These are phyloP conservation scores for Pleurotus ostreatus DNA, from an alignment of 768 basidiomycete species.

Conservation along the genomic window DNA sequence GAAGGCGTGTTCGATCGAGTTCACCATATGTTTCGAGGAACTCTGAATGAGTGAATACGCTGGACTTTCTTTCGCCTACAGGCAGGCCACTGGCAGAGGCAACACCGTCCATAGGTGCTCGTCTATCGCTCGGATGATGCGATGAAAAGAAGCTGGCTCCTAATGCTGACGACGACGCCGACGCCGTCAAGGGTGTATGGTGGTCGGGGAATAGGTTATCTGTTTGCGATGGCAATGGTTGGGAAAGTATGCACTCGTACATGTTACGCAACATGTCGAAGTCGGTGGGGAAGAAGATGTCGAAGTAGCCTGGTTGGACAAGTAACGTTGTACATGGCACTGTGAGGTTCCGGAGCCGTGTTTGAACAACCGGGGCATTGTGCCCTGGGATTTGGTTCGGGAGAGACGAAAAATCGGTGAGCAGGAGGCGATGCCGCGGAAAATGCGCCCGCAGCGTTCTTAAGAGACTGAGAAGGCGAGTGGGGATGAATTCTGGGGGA, in stretches of 20 bases:
- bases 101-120: constrained; percentile 67
- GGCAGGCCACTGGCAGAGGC: constrained; percentile 72
- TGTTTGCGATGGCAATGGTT: constrained; percentile 31
- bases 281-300: constrained; percentile 97
- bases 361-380: constrained; percentile 92
- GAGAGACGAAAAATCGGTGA: constrained; percentile 88
- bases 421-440: constrained; percentile 88
- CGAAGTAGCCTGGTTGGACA: constrained; percentile 94
- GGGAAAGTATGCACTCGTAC: constrained; percentile 80
- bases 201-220: constrained; percentile 32
- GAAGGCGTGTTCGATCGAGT: constrained; percentile 60
- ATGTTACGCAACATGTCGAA: constrained; percentile 83
- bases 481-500: constrained; percentile 86
- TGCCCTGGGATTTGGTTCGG: constrained; percentile 80
- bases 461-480: constrained; percentile 81
- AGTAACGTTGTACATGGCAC: constrained; percentile 88
- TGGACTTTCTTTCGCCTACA: constrained; percentile 76
- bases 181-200: constrained; percentile 48
- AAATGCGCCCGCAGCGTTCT: constrained; percentile 79
- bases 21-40: constrained; percentile 88
- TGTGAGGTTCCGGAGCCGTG: constrained; percentile 77
- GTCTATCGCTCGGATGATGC: constrained; percentile 48
- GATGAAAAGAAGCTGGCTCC: constrained; percentile 74
- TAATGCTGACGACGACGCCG: constrained; percentile 43
- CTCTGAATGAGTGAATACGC: constrained; percentile 83